Evolutionary conservation across 2,329 filamentous ascomycete species (phyloP).

Genomic region (Calonectria ilicicola): DNA sequence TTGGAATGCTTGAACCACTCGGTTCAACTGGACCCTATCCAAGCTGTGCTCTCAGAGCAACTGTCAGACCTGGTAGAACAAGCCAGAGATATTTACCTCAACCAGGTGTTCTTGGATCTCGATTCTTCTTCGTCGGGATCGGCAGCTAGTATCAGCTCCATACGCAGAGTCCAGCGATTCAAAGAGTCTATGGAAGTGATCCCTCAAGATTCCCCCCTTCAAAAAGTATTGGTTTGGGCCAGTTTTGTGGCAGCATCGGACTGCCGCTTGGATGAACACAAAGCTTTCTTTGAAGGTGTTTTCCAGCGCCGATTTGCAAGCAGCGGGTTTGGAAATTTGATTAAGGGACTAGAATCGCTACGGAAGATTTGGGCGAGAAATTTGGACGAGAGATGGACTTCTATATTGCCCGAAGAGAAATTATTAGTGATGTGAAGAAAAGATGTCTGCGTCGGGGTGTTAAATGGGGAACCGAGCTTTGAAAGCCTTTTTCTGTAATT

Average conservation of each 20-base stretch:
- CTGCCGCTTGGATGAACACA: constrained; percentile 41
- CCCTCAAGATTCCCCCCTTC: constrained; percentile 32
- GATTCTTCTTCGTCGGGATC: constrained; percentile 25
- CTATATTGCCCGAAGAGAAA: constrained; percentile 35
- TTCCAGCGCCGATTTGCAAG: constrained; percentile 32
- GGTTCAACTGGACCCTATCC: constrained; percentile 79
- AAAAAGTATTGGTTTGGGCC: constrained; percentile 43
- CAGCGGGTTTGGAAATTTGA: constrained; percentile 41
- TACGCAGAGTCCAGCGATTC: constrained; percentile 39
- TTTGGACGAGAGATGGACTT: constrained; percentile 40
- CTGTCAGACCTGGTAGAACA: constrained; percentile 88
- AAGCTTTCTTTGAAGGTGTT: constrained; percentile 34
- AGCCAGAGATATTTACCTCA: constrained; percentile 84
- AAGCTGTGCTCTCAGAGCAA: constrained; percentile 78
- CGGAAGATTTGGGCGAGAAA: constrained; percentile 38
- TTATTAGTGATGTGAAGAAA: constrained; percentile 43
- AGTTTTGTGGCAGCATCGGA: constrained; percentile 43
- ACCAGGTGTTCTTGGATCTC: constrained; percentile 65
- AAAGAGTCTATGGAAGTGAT: constrained; percentile 38
- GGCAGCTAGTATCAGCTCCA: constrained; percentile 6
- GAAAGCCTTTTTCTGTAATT: no score
- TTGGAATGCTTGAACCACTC: constrained; percentile 40
- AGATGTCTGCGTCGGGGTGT: background rate
- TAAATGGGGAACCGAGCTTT: no score
- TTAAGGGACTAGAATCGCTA: constrained; percentile 37